Percentiles rank a stretch among this genome's conserved stretches.
Evolutionary conservation across 2,329 filamentous ascomycete species (phyloP).

Genomic region (Diaporthe sp.): DNA sequence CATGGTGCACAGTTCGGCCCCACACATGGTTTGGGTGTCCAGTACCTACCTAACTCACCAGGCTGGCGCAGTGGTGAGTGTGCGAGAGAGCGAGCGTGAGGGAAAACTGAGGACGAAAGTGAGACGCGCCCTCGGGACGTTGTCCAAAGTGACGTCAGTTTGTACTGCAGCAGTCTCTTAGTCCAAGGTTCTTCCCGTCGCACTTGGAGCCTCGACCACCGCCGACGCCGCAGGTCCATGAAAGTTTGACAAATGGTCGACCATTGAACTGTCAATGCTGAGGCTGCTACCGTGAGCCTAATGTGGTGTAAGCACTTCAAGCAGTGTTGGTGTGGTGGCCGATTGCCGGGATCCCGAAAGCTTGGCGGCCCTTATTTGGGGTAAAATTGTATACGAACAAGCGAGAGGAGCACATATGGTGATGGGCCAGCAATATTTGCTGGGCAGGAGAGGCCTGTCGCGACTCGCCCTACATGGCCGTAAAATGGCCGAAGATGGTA

Average conservation of each 20-base stretch:
- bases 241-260: conserved; percentile 18
- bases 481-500: neutral
- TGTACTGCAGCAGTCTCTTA: neutral
- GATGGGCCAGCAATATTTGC: conserved; percentile 15
- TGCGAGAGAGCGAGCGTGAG: neutral
- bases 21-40: neutral
- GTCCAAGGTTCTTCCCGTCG: conserved; percentile 25
- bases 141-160: conserved; percentile 5
- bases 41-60: too few relatives aligned
- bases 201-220: conserved; percentile 3
- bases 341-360: conserved; percentile 10
- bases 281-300: neutral
- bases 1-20: neutral
- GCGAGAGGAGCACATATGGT: conserved; percentile 31
- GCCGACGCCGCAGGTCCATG: neutral
- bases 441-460: conserved; percentile 20
- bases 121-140: neutral
- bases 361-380: conserved; percentile 15
- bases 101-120: neutral
- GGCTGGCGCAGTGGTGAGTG: neutral
- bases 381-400: conserved; percentile 32
- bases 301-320: too few relatives aligned
- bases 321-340: neutral
- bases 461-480: neutral
- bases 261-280: neutral